phyloP scores from a whole-genome alignment of 768 basidiomycete genomes.

The Lactarius pseudohatsudake region DNA sequence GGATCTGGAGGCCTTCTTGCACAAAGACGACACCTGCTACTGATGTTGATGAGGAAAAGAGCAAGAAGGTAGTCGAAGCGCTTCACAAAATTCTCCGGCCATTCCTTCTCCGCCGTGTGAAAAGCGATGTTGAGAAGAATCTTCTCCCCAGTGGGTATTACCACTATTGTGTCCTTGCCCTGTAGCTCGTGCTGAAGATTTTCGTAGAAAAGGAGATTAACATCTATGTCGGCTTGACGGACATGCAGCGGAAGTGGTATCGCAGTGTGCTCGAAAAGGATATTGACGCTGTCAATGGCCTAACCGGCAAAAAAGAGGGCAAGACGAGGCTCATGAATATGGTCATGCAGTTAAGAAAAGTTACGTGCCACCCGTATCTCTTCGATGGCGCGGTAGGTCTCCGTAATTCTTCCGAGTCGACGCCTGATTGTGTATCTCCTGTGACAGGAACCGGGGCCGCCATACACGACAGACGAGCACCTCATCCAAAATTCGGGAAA shows the following conservation, averaged over 20 bases:
- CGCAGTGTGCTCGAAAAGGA: constrained; percentile 95
- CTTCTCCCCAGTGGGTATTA: constrained; percentile 74
- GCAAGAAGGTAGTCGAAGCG: constrained; percentile 93
- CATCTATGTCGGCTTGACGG: constrained; percentile 93
- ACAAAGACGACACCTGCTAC: constrained; percentile 74
- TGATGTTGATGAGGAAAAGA: constrained; percentile 76
- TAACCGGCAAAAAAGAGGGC: constrained; percentile 97
- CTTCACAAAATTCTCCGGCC: constrained; percentile 95
- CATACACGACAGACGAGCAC: constrained; percentile 98
- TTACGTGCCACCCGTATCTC: constrained; percentile 87
- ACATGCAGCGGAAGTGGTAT: constrained; percentile 99
- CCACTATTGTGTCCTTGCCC: not conserved
- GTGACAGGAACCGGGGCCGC: constrained; percentile 90
- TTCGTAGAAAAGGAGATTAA: constrained; percentile 93
- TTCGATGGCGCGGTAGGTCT: constrained; percentile 82
- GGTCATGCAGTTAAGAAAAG: constrained; percentile 97
- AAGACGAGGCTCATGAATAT: constrained; percentile 98
- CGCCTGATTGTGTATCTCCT: not conserved
- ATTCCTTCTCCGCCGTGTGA: constrained; percentile 91
- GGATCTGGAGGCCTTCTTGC: constrained; percentile 92
- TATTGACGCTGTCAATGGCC: constrained; percentile 95
- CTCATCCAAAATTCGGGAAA: constrained; percentile 92
- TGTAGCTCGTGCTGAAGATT: constrained; percentile 15
- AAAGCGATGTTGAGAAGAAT: constrained; percentile 95
- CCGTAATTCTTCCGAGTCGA: not conserved